phyloP scores from a whole-genome alignment of 225 moss, liverwort and hornwort species.

The Physcomitrellopsis africana region DNA sequence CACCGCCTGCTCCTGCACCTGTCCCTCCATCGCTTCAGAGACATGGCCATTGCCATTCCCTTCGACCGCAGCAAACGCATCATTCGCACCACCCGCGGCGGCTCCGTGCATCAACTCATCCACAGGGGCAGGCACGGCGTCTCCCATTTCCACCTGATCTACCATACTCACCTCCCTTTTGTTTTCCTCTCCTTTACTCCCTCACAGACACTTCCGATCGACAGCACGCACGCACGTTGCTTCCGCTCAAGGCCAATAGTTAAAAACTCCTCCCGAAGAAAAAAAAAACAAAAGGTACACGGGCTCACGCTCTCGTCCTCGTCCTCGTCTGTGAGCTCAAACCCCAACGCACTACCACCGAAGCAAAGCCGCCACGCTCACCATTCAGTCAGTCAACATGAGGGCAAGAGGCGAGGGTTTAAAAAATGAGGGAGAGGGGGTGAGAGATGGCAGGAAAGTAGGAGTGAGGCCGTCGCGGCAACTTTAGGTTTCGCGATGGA shows the following conservation, averaged over 20 bases:
- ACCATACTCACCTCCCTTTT: conserved; percentile 30
- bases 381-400: no score
- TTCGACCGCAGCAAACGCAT: conserved; percentile 30
- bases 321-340: no score
- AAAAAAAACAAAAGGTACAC: no score
- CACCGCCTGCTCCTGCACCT: conserved; percentile 2
- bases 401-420: no score
- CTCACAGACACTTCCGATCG: not conserved
- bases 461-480: no score
- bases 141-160: conserved; percentile 40
- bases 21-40: conserved; percentile 29
- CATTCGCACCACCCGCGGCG: conserved; percentile 30
- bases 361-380: no score
- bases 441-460: no score
- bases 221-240: conserved; percentile 26
- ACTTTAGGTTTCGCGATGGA: no score
- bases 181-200: not conserved
- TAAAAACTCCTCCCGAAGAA: no score
- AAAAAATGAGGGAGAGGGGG: no score
- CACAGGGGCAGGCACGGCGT: conserved; percentile 20
- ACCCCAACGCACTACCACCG: no score
- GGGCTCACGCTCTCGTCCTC: no score
- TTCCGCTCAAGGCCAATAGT: conserved; percentile 20
- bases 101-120: conserved; percentile 69
- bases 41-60: conserved; percentile 67